Percentiles rank a stretch among this genome's conserved stretches.
Conservation (phyloP, 2,329 filamentous ascomycete genomes). For the Aspergillus pseudoterreus region DNA sequence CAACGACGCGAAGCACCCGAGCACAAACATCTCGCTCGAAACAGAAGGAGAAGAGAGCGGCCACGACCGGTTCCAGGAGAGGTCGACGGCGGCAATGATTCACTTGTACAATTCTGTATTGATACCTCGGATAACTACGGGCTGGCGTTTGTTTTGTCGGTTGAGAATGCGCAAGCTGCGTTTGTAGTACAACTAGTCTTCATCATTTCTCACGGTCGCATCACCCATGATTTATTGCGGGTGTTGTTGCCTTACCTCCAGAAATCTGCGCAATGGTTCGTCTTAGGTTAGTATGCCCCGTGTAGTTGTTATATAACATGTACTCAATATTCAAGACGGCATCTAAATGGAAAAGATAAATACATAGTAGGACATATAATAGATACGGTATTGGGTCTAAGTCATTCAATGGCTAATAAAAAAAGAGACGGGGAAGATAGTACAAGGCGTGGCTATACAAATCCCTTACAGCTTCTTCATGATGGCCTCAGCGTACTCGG, state of each 20-base stretch:
- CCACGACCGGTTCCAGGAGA: conserved; percentile 34
- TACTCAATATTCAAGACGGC: conserved; percentile 8
- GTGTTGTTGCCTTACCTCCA: too few species aligned
- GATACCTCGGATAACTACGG: conserved; percentile 24
- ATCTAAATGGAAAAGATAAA: conserved; percentile 28
- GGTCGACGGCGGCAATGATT: conserved; percentile 31
- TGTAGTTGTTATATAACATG: neutral
- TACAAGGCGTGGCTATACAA: conserved; percentile 25
- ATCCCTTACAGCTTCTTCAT: conserved; percentile 60
- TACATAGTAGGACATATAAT: conserved; percentile 33
- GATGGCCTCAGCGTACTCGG: conserved; percentile 90
- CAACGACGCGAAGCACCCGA: conserved; percentile 31
- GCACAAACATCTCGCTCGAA: conserved; percentile 33
- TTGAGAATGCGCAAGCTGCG: neutral
- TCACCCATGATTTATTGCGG: too few species aligned
- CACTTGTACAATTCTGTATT: conserved; percentile 9
- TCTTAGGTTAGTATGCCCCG: neutral
- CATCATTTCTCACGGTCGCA: too few species aligned
- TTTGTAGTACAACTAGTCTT: neutral
- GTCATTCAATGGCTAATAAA: conserved; percentile 32
- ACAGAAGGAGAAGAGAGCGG: conserved; percentile 35
- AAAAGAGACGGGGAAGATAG: conserved; percentile 33
- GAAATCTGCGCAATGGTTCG: too few species aligned
- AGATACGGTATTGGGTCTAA: conserved; percentile 36
- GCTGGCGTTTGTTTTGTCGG: conserved; percentile 14